Percentiles rank a stretch among this genome's conserved stretches.
Evolutionary conservation across 2,329 filamentous ascomycete genomes (phyloP).

Genomic region (Periglandula ipomoeae): DNA sequence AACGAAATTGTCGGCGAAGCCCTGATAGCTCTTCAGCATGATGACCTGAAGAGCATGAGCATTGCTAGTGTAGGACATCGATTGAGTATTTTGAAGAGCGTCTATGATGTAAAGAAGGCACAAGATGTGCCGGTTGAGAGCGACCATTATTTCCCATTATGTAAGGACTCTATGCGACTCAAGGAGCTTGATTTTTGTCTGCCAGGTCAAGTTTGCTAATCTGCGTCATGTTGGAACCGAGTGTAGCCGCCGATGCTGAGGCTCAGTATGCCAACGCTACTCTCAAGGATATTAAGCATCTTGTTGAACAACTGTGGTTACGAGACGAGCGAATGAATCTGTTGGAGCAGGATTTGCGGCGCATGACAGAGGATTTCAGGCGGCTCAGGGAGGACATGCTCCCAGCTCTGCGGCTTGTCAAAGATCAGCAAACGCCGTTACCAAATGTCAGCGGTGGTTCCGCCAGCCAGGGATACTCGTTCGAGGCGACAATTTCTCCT

Average conservation of each 20-base stretch:
- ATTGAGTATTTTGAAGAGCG: conserved; percentile 86
- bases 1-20: conserved; percentile 93
- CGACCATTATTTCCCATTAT: conserved; percentile 87
- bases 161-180: conserved; percentile 38
- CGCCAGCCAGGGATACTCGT: conserved; percentile 33
- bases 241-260: conserved; percentile 76
- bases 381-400: conserved; percentile 85
- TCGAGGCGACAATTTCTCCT: conserved; percentile 42
- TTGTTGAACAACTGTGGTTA: conserved; percentile 81
- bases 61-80: conserved; percentile 89
- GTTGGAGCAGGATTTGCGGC: conserved; percentile 73
- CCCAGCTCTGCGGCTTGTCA: conserved; percentile 80
- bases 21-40: conserved; percentile 77
- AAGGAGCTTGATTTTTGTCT: background rate
- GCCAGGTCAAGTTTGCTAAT: conserved; percentile 9
- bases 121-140: conserved; percentile 86
- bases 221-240: conserved; percentile 9
- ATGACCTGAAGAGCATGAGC: conserved; percentile 92
- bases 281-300: conserved; percentile 82
- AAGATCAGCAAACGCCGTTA: conserved; percentile 84
- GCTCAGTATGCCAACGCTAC: conserved; percentile 79
- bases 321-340: conserved; percentile 84
- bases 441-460: conserved; percentile 38
- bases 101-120: conserved; percentile 92
- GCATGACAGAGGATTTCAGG: conserved; percentile 80